Evolutionary conservation across 129 eudicot species (phyloP).

Genomic region (Flaveria linearis): DNA sequence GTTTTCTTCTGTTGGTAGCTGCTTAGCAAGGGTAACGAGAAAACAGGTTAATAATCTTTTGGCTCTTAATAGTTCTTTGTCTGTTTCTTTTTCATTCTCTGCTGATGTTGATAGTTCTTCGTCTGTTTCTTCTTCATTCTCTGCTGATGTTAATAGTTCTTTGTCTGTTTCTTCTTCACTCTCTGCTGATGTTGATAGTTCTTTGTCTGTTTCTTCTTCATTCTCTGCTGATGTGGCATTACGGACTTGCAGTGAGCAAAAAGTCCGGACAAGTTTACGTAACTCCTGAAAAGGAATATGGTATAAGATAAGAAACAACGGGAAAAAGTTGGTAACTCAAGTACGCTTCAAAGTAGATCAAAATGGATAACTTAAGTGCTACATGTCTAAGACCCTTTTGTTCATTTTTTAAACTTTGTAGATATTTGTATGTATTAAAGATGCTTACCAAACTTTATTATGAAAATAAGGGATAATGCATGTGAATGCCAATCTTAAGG

Average conservation of each 20-base stretch:
- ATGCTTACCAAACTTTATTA: background rate
- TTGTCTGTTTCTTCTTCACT: too few species aligned
- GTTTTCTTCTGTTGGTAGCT: constrained; percentile 49
- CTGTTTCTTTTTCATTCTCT: background rate
- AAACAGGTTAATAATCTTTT: constrained; percentile 62
- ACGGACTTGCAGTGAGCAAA: constrained; percentile 46
- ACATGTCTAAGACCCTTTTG: background rate
- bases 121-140: constrained; percentile 39
- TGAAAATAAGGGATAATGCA: background rate
- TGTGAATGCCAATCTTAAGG: background rate
- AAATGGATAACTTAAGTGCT: background rate
- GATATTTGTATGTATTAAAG: background rate
- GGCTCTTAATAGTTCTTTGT: constrained; percentile 45
- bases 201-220: constrained; percentile 28
- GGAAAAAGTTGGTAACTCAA: background rate
- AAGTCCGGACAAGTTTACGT: constrained; percentile 67
- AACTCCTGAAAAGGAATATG: constrained; percentile 52
- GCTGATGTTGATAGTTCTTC: too few species aligned
- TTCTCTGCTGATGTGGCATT: constrained; percentile 43
- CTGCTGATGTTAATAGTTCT: constrained; percentile 29
- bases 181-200: too few species aligned
- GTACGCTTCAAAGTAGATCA: background rate
- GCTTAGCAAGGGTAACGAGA: constrained; percentile 64
- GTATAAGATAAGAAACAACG: constrained; percentile 14
- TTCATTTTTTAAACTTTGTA: background rate